Conservation (phyloP, 2,329 filamentous ascomycete species). For the Aspergillus udagawae region DNA sequence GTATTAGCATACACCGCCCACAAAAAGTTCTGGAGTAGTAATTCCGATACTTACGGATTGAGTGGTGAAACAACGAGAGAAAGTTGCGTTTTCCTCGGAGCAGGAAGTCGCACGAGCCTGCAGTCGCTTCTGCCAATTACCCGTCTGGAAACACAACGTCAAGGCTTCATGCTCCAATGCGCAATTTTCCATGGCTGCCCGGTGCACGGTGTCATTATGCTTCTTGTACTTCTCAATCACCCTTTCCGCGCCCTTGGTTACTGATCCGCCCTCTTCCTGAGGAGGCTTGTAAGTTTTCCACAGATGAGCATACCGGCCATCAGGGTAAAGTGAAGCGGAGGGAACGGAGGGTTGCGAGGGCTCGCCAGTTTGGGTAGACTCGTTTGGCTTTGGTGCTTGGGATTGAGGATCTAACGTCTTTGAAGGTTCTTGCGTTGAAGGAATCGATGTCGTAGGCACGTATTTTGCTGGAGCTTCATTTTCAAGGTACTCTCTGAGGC, state of each 20-base stretch:
- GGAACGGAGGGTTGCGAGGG: conserved; percentile 33
- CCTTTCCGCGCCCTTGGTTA: conserved; percentile 74
- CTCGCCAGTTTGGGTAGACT: conserved; percentile 19
- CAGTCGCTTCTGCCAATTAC: conserved; percentile 59
- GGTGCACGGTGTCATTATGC: conserved; percentile 70
- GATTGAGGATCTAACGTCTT: conserved; percentile 20
- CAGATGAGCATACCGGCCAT: conserved; percentile 75
- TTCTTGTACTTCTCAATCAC: conserved; percentile 82
- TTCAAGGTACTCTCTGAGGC: conserved; percentile 77
- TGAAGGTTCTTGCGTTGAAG: conserved; percentile 15
- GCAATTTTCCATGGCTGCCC: conserved; percentile 89
- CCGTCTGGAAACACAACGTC: conserved; percentile 74
- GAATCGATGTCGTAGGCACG: conserved; percentile 33
- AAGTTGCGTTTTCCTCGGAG: conserved; percentile 67
- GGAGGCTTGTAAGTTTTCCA: conserved; percentile 89
- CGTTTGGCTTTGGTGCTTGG: conserved; percentile 15
- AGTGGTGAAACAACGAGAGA: conserved; percentile 84
- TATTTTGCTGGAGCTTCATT: conserved; percentile 76
- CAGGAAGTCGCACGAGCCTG: conserved; percentile 67
- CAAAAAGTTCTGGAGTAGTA: background rate
- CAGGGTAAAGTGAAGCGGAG: conserved; percentile 58
- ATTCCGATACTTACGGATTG: conserved; percentile 61
- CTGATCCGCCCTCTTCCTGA: conserved; percentile 63
- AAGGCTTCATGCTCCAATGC: conserved; percentile 79
- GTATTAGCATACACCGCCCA: conserved; percentile 5